Conservation (phyloP, 306 rosid genomes). For the Cercis canadensis region DNA sequence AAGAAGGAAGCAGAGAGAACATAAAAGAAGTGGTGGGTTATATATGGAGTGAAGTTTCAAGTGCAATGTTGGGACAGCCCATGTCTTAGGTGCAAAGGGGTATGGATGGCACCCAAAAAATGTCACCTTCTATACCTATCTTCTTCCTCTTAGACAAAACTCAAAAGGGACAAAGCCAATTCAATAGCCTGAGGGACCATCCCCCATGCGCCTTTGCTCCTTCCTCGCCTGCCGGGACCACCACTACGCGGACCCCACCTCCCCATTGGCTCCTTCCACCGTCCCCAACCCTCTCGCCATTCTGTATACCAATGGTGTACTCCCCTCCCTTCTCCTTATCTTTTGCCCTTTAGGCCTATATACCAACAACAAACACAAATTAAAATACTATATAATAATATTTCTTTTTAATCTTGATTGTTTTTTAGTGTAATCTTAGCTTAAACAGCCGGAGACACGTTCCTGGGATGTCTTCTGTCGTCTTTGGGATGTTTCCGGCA, state of each 20-base stretch:
- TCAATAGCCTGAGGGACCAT: conserved; percentile 48
- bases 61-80: conserved; percentile 49
- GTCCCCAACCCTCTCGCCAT: conserved; percentile 42
- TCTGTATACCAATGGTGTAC: no score
- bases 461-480: conserved; percentile 39
- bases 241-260: conserved; percentile 30
- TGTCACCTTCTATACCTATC: conserved; percentile 38
- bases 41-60: conserved; percentile 6
- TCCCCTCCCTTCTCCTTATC: conserved; percentile 18
- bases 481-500: conserved; percentile 35
- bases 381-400: no score
- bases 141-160: conserved; percentile 35
- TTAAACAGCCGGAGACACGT: conserved; percentile 37
- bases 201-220: conserved; percentile 55
- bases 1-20: background rate
- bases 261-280: conserved; percentile 47
- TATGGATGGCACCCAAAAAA: conserved; percentile 46
- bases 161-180: conserved; percentile 53
- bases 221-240: conserved; percentile 30
- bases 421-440: conserved; percentile 13
- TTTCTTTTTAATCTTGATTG: no score
- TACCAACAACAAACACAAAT: conserved; percentile 1
- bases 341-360: background rate
- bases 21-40: conserved; percentile 30
- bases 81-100: conserved; percentile 49